Percentiles rank a stretch among this genome's conserved stretches.
These are phyloP conservation scores for Podila minutissima DNA, from an alignment of 192 early-diverging fungal genomes.

Conservation along the genomic window DNA sequence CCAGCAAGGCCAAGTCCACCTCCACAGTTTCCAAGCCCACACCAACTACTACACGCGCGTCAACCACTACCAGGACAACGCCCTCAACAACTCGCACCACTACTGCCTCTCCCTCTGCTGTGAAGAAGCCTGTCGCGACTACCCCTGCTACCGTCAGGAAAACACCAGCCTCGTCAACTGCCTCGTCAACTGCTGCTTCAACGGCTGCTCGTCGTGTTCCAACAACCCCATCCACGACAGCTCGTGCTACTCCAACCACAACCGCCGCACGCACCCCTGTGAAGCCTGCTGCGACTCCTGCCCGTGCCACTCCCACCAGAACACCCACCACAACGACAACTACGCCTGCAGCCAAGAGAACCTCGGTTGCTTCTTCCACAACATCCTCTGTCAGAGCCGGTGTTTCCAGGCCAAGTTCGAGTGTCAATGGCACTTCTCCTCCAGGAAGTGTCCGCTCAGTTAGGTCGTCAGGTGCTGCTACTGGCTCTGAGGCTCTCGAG, in stretches of 20 bases:
- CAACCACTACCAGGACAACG: conserved; percentile 3
- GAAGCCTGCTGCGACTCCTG: not conserved
- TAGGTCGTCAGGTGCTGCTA: conserved; percentile 21
- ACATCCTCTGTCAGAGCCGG: conserved; percentile 11
- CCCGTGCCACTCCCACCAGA: conserved; percentile 1
- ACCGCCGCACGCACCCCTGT: not conserved
- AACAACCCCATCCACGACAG: not conserved
- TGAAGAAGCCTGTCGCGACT: not conserved
- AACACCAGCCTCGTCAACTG: not conserved
- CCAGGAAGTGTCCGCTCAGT: conserved; percentile 42
- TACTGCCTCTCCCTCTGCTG: not conserved
- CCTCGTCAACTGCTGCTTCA: not conserved
- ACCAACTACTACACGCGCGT: not conserved
- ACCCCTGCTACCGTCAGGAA: not conserved
- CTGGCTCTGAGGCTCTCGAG: conserved; percentile 40
- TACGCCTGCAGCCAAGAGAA: conserved; percentile 16
- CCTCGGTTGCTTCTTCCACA: conserved; percentile 1
- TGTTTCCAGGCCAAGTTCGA: conserved; percentile 8
- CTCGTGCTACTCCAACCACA: not conserved
- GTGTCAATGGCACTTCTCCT: conserved; percentile 13
- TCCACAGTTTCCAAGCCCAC: conserved; percentile 9
- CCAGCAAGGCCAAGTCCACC: conserved; percentile 26
- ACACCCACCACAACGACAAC: conserved; percentile 10
- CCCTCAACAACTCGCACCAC: conserved; percentile 9
- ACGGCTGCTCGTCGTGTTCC: not conserved